Conservation (phyloP, 164 flowering plant species). For the Annona squamosa region DNA sequence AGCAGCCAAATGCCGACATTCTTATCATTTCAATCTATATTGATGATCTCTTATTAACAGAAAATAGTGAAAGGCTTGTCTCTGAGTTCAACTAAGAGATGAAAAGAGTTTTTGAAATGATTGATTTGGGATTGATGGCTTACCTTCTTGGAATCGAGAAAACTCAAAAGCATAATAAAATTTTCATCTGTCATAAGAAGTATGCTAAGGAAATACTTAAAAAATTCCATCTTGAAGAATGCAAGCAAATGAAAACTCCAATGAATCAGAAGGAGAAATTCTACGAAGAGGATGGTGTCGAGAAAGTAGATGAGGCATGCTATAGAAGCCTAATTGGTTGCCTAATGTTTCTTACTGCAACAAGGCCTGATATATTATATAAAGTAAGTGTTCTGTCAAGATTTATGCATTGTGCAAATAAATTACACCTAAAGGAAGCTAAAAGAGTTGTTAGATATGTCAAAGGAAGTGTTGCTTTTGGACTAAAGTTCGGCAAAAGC, state of each 20-base stretch:
- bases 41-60: not conserved
- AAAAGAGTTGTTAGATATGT: not conserved
- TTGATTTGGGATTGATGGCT: not conserved
- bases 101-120: not conserved
- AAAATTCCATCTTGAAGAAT: not conserved
- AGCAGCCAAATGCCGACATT: not conserved
- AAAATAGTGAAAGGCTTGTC: not conserved
- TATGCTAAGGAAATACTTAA: not conserved
- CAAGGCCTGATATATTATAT: not conserved
- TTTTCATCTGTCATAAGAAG: not conserved
- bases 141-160: not conserved
- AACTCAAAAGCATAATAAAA: not conserved
- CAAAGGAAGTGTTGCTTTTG: not conserved
- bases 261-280: not conserved
- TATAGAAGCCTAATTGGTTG: conserved; percentile 1
- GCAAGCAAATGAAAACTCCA: not conserved
- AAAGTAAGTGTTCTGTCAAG: not conserved
- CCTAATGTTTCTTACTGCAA: not conserved
- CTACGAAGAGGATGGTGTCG: not conserved
- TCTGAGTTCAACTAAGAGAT: not conserved
- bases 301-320: not conserved
- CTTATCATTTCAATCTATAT: not conserved
- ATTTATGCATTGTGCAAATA: not conserved
- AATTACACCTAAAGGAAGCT: not conserved
- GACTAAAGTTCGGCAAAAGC: not conserved